Evolutionary conservation across 2,329 filamentous ascomycete genomes (phyloP).

Genomic region (Mollisia scopiformis): DNA sequence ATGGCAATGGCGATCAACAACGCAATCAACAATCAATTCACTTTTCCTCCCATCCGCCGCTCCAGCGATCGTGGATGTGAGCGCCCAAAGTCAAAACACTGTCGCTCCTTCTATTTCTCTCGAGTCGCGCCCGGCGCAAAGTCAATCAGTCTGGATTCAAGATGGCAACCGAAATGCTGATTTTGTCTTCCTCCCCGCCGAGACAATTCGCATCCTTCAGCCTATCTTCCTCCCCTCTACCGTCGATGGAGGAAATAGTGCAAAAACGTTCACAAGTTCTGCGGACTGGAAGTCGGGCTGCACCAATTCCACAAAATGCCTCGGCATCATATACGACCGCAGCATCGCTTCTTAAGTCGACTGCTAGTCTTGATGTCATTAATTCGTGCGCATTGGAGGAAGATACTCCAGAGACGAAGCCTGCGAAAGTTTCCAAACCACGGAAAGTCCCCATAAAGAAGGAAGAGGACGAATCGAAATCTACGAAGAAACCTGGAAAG

Average conservation of each 20-base stretch:
- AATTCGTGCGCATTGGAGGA: constrained; percentile 8
- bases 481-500: constrained; percentile 14
- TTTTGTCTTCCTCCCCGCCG: constrained; percentile 25
- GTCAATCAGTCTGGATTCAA: constrained; percentile 22
- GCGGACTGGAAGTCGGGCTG: constrained; percentile 41
- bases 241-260: constrained; percentile 53
- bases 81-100: constrained; percentile 17
- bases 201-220: constrained; percentile 22
- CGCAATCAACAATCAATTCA: neutral
- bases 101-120: constrained; percentile 27
- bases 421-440: constrained; percentile 33
- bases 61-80: constrained; percentile 11
- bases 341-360: constrained; percentile 31
- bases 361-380: constrained; percentile 5
- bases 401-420: constrained; percentile 1
- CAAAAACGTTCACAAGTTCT: constrained; percentile 40
- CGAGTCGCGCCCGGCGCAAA: constrained; percentile 30
- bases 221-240: constrained; percentile 41
- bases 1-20: too few relatives aligned
- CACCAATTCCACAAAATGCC: constrained; percentile 42
- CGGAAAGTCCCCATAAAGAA: constrained; percentile 22
- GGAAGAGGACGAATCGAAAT: constrained; percentile 7
- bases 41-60: neutral
- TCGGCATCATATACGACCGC: constrained; percentile 46
- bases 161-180: constrained; percentile 41